Evolutionary conservation across 495 filamentous ascomycete species (phyloP).

Genomic region (Daldinia bambusicola): DNA sequence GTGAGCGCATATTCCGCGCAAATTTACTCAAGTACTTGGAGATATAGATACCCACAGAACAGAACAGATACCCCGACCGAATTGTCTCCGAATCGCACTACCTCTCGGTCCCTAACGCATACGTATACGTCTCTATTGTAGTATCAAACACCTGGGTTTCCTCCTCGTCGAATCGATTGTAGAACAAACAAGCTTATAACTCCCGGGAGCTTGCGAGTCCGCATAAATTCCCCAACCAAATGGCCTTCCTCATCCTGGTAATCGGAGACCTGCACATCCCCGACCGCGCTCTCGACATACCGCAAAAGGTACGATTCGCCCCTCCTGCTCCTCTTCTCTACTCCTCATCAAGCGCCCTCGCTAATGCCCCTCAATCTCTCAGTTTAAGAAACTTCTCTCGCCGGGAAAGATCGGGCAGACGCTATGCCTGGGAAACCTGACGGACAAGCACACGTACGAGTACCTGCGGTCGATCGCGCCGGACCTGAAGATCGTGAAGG

Average conservation of each 20-base stretch:
- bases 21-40: neutral
- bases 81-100: constrained; percentile 5
- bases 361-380: constrained; percentile 27
- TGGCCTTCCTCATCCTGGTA: constrained; percentile 75
- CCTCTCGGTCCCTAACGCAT: constrained; percentile 9
- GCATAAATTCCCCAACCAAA: constrained; percentile 34
- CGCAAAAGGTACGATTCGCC: constrained; percentile 87
- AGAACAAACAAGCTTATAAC: neutral
- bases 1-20: neutral
- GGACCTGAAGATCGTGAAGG: constrained; percentile 94
- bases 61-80: neutral
- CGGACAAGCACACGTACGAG: constrained; percentile 91
- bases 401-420: constrained; percentile 98
- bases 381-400: constrained; percentile 98
- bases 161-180: neutral
- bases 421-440: constrained; percentile 96
- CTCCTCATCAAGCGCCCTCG: neutral
- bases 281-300: constrained; percentile 89
- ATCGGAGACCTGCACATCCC: constrained; percentile 98
- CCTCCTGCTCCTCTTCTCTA: no score
- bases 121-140: neutral
- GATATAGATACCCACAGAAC: neutral
- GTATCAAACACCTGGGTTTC: neutral
- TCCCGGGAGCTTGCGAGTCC: constrained; percentile 5
- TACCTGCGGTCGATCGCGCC: constrained; percentile 92